These are phyloP conservation scores for Paracoccidioides brasiliensis DNA, from an alignment of 2,329 filamentous ascomycete species.

Conservation along the genomic window DNA sequence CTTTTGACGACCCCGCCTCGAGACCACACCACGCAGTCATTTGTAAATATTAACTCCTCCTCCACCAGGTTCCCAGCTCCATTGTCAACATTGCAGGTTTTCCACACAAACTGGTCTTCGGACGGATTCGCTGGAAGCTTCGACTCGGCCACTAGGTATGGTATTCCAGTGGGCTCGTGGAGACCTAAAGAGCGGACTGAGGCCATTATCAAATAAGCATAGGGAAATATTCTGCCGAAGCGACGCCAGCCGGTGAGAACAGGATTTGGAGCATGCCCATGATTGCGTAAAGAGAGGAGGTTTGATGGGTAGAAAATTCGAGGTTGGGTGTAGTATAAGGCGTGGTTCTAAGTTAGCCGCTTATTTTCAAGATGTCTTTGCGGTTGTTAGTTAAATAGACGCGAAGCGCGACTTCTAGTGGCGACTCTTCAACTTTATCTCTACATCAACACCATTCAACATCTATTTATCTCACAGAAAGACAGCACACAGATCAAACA, in stretches of 20 bases:
- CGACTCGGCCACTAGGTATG: slow-evolving; percentile 68
- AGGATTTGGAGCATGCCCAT: slow-evolving; percentile 18
- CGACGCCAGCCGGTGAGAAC: slow-evolving; percentile 15
- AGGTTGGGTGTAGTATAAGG: slow-evolving; percentile 9
- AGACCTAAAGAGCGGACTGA: slow-evolving; percentile 80
- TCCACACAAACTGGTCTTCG: slow-evolving; percentile 58
- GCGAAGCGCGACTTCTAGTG: slow-evolving; percentile 4
- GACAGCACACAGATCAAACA: background rate
- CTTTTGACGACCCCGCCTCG: slow-evolving; percentile 73
- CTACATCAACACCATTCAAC: background rate
- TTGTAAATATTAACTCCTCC: slow-evolving; percentile 69
- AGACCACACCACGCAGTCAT: slow-evolving; percentile 74
- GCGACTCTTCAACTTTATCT: background rate
- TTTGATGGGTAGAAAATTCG: slow-evolving; percentile 9
- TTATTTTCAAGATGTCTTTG: background rate
- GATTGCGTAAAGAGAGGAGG: slow-evolving; percentile 9
- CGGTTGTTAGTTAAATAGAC: background rate
- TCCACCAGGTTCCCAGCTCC: slow-evolving; percentile 39
- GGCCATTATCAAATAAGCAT: slow-evolving; percentile 52
- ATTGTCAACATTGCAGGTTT: slow-evolving; percentile 42
- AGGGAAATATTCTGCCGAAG: slow-evolving; percentile 11
- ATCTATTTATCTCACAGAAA: no score
- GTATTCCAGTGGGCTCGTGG: slow-evolving; percentile 73
- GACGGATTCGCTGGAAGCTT: slow-evolving; percentile 57
- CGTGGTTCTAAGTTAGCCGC: background rate